A percentile compares a stretch with the other conserved stretches of the same genome.
Conservation (phyloP, 2,329 filamentous ascomycete genomes). For the Claviceps capensis region DNA sequence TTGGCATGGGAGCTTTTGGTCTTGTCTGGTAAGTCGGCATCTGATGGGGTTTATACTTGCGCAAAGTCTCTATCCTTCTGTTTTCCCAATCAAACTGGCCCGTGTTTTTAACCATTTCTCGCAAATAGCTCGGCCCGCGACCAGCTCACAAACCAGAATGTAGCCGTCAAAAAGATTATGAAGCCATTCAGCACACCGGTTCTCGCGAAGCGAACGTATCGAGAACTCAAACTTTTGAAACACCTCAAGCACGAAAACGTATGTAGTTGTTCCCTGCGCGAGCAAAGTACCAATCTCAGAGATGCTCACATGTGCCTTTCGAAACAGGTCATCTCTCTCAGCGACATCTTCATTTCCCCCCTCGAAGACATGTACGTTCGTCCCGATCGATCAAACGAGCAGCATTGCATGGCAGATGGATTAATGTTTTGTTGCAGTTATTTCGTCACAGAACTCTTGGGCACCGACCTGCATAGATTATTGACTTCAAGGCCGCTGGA, state of each 20-base stretch:
- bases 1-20: conserved; percentile 98
- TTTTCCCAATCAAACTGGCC: neutral
- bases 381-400: neutral
- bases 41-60: neutral
- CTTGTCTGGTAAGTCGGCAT: conserved; percentile 68
- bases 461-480: conserved; percentile 89
- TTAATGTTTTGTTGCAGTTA: conserved; percentile 44
- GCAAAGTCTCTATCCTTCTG: neutral
- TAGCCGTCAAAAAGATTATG: conserved; percentile 99
- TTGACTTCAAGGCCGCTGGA: conserved; percentile 91
- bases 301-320: conserved; percentile 3
- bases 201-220: conserved; percentile 91
- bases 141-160: conserved; percentile 91
- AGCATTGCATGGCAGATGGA: conserved; percentile 5
- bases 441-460: conserved; percentile 94
- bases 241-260: conserved; percentile 96
- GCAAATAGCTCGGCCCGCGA: conserved; percentile 79
- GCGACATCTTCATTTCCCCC: conserved; percentile 98
- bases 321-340: conserved; percentile 80
- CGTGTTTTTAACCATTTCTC: neutral
- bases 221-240: conserved; percentile 93
- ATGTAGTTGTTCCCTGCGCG: conserved; percentile 10
- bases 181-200: conserved; percentile 99
- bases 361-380: conserved; percentile 83
- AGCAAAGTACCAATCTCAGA: neutral